These are phyloP conservation scores for Chaetothyriales sp. DNA, from an alignment of 2,329 filamentous ascomycete genomes.

Conservation along the genomic window DNA sequence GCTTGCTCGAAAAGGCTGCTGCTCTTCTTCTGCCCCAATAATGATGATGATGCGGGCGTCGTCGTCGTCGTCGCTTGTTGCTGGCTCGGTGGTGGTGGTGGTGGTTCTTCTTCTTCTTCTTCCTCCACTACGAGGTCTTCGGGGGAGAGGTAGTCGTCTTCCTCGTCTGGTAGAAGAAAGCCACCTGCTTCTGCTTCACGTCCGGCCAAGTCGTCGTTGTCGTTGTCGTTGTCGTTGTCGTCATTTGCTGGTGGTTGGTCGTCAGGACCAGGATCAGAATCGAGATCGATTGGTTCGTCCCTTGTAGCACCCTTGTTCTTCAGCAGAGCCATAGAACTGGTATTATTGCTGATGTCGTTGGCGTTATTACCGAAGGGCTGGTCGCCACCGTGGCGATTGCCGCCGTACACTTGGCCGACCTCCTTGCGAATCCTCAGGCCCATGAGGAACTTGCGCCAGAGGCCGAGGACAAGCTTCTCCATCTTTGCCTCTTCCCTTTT, in stretches of 20 bases:
- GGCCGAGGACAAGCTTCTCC: slow-evolving; percentile 53
- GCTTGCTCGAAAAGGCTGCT: no score
- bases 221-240: slow-evolving; percentile 5
- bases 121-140: slow-evolving; percentile 27
- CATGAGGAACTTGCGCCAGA: slow-evolving; percentile 79
- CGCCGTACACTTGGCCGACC: slow-evolving; percentile 59
- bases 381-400: no score
- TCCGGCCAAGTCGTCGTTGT: slow-evolving; percentile 19
- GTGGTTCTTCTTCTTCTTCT: neutral
- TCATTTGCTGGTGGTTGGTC: slow-evolving; percentile 12
- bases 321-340: no score
- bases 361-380: no score
- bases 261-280: slow-evolving; percentile 17
- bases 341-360: neutral
- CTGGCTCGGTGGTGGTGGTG: no score
- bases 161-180: slow-evolving; percentile 21
- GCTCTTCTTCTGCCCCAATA: no score
- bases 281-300: slow-evolving; percentile 12
- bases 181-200: no score
- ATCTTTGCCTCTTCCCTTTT: slow-evolving; percentile 75
- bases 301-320: slow-evolving; percentile 8
- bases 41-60: no score
- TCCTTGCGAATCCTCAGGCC: slow-evolving; percentile 69
- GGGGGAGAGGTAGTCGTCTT: slow-evolving; percentile 11
- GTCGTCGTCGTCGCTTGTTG: no score